phyloP scores from a whole-genome alignment of 1,284 basidiomycete genomes.

The Ceratobasidium sp. region DNA sequence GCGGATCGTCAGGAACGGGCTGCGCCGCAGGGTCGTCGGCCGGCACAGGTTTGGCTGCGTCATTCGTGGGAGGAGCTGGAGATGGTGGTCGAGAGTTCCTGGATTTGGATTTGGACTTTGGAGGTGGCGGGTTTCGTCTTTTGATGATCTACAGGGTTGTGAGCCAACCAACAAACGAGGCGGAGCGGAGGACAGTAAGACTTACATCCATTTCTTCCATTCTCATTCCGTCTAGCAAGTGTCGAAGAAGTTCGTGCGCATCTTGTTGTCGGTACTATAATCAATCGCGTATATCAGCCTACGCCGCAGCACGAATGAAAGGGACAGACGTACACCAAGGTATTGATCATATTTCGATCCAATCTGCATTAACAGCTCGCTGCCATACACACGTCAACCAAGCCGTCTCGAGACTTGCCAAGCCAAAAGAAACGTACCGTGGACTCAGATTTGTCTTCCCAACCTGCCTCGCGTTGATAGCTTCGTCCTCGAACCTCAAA shows the following conservation, averaged over 20 bases:
- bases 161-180: neutral
- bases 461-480: constrained; percentile 41
- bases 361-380: constrained; percentile 70
- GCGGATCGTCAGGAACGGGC: constrained; percentile 52
- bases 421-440: constrained; percentile 37
- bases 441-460: constrained; percentile 46
- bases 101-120: constrained; percentile 44
- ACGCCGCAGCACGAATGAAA: constrained; percentile 36
- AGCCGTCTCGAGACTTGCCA: neutral
- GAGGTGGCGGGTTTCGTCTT: constrained; percentile 64
- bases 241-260: constrained; percentile 90
- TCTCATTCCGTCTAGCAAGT: constrained; percentile 89
- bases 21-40: constrained; percentile 20
- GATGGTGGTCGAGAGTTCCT: constrained; percentile 32
- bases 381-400: constrained; percentile 20
- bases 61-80: constrained; percentile 8
- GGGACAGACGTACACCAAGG: constrained; percentile 61
- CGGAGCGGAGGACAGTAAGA: constrained; percentile 33
- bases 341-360: constrained; percentile 93
- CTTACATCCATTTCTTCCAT: constrained; percentile 94
- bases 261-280: constrained; percentile 82
- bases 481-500: constrained; percentile 42
- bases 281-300: constrained; percentile 8
- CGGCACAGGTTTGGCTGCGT: constrained; percentile 16
- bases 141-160: constrained; percentile 69